Conservation (phyloP, 75 land plant genomes). For the Picea sitchensis region DNA sequence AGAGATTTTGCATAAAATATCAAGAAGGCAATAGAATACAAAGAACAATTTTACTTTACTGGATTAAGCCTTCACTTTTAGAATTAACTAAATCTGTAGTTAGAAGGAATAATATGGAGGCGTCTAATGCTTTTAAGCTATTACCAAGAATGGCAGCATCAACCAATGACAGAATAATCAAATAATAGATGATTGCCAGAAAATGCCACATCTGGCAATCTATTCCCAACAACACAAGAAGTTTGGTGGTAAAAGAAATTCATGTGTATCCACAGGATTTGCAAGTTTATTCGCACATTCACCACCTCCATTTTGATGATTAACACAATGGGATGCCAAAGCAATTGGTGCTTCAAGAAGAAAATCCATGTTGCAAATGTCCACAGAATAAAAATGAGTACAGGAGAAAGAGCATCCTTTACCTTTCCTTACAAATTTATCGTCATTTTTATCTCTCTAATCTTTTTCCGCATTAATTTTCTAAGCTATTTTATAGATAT, state of each 20-base stretch:
- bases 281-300: background rate
- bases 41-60: too few relatives aligned
- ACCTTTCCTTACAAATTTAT: too few relatives aligned
- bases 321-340: background rate
- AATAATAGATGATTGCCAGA: background rate
- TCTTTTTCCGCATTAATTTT: too few relatives aligned
- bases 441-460: too few relatives aligned
- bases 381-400: background rate
- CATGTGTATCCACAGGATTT: background rate
- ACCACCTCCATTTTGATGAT: constrained; percentile 5
- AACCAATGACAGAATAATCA: background rate
- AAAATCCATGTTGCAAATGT: constrained; percentile 1
- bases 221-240: background rate
- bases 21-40: background rate
- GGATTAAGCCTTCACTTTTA: too few relatives aligned
- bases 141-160: constrained; percentile 4
- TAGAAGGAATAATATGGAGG: too few relatives aligned
- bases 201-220: background rate
- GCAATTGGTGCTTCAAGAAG: constrained; percentile 7
- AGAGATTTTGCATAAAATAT: background rate
- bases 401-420: background rate
- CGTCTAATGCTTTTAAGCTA: too few relatives aligned
- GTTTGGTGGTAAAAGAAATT: background rate
- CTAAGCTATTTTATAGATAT: too few relatives aligned
- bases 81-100: too few relatives aligned